Evolutionary conservation across 2,329 filamentous ascomycete species (phyloP).

Genomic region (Xylariaceae sp.): DNA sequence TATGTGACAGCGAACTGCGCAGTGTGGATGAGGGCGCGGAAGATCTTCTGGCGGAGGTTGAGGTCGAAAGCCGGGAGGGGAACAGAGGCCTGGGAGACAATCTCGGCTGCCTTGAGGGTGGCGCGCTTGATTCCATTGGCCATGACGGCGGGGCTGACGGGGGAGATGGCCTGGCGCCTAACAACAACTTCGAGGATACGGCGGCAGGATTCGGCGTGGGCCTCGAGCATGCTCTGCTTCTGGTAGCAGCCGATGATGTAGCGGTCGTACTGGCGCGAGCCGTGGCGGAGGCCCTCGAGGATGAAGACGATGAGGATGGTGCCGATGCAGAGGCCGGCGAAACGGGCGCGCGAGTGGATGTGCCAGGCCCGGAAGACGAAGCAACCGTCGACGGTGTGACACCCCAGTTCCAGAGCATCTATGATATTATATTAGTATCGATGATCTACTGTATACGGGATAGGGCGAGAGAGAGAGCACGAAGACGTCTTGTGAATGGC

Average conservation of each 20-base stretch:
- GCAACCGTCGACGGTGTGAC: constrained; percentile 60
- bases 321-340: constrained; percentile 75
- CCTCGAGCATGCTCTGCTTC: constrained; percentile 31
- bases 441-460: background rate
- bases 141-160: too few species aligned
- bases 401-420: constrained; percentile 79
- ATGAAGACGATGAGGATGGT: constrained; percentile 66
- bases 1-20: constrained; percentile 71
- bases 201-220: constrained; percentile 8
- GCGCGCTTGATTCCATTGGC: too few species aligned
- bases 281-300: constrained; percentile 67
- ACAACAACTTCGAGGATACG: too few species aligned
- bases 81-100: background rate
- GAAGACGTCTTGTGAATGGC: background rate
- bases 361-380: constrained; percentile 71
- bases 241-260: constrained; percentile 45
- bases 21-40: constrained; percentile 64
- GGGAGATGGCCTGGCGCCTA: too few species aligned
- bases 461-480: too few species aligned
- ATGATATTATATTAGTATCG: background rate
- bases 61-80: constrained; percentile 50
- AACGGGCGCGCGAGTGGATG: constrained; percentile 62
- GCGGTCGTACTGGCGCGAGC: constrained; percentile 65
- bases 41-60: constrained; percentile 50
- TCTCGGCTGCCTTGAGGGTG: constrained; percentile 3